phyloP scores from a whole-genome alignment of 176 grass and related monocot species.

The Eleusine indica region DNA sequence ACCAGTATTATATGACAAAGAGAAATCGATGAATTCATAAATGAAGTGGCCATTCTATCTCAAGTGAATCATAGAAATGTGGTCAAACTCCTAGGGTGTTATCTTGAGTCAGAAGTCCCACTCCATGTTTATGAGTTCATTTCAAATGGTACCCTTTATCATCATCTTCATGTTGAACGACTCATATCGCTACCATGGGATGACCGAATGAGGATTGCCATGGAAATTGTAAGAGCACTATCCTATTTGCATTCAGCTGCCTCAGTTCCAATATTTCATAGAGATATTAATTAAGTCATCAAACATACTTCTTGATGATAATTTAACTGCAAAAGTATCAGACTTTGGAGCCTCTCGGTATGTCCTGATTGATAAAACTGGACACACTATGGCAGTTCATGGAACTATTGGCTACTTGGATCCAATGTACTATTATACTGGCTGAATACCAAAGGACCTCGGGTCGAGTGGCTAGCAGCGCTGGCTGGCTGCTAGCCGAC shows the following conservation, averaged over 20 bases:
- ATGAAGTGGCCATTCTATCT: constrained; percentile 60
- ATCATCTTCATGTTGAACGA: constrained; percentile 48
- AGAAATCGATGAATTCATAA: constrained; percentile 63
- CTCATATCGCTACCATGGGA: constrained; percentile 36
- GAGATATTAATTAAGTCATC: constrained; percentile 67
- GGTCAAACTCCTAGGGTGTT: constrained; percentile 58
- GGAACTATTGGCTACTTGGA: constrained; percentile 64
- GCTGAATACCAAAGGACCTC: background rate
- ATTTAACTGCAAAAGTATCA: constrained; percentile 55
- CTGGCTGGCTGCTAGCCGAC: no score
- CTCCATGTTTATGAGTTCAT: constrained; percentile 65
- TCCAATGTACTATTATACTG: background rate
- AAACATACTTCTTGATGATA: constrained; percentile 67
- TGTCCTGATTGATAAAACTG: constrained; percentile 45
- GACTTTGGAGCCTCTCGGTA: constrained; percentile 63
- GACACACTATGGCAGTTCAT: constrained; percentile 43
- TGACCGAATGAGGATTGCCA: constrained; percentile 52
- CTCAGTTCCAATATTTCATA: constrained; percentile 49
- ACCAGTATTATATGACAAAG: constrained; percentile 45
- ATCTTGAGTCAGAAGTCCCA: constrained; percentile 58
- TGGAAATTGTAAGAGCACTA: constrained; percentile 48
- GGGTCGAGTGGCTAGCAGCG: no score
- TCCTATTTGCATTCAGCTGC: constrained; percentile 56
- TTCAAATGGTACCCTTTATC: constrained; percentile 56
- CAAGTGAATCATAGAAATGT: constrained; percentile 62